phyloP scores from a whole-genome alignment of 148 eudicot species.

The Rhododendron williamsianum region DNA sequence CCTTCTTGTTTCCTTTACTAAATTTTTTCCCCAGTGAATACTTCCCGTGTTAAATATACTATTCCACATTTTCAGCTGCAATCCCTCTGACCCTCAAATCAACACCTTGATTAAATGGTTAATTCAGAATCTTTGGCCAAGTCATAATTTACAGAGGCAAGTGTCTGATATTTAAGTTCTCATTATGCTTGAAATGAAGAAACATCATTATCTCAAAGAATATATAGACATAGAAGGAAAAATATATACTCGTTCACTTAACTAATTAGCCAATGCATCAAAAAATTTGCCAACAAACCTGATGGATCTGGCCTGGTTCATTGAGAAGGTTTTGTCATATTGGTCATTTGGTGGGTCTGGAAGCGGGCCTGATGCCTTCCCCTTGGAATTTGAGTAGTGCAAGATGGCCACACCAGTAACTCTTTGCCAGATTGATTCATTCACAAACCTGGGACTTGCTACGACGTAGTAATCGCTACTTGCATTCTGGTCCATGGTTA shows the following conservation, averaged over 20 bases:
- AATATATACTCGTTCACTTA: background rate
- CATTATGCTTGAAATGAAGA: background rate
- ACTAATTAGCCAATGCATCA: background rate
- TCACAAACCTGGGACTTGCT: slow-evolving; percentile 86
- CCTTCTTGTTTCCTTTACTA: background rate
- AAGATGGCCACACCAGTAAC: slow-evolving; percentile 92
- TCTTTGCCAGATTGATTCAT: slow-evolving; percentile 70
- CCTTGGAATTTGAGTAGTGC: slow-evolving; percentile 86
- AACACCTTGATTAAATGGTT: background rate
- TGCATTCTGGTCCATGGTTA: slow-evolving; percentile 95
- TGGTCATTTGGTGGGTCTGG: slow-evolving; percentile 89
- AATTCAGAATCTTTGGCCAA: slow-evolving; percentile 1
- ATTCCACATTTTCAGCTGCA: background rate
- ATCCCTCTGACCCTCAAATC: background rate
- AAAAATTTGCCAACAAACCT: slow-evolving; percentile 43
- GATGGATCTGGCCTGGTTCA: slow-evolving; percentile 99
- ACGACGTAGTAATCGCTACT: slow-evolving; percentile 93
- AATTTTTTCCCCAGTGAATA: background rate
- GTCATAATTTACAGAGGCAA: background rate
- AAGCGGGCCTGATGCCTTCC: slow-evolving; percentile 89
- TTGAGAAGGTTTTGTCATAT: slow-evolving; percentile 81
- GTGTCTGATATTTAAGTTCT: background rate
- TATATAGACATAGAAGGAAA: background rate
- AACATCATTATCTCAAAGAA: background rate
- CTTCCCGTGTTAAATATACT: background rate